Conservation (phyloP, 345 rosid genomes). For the Rhizophora apiculata region DNA sequence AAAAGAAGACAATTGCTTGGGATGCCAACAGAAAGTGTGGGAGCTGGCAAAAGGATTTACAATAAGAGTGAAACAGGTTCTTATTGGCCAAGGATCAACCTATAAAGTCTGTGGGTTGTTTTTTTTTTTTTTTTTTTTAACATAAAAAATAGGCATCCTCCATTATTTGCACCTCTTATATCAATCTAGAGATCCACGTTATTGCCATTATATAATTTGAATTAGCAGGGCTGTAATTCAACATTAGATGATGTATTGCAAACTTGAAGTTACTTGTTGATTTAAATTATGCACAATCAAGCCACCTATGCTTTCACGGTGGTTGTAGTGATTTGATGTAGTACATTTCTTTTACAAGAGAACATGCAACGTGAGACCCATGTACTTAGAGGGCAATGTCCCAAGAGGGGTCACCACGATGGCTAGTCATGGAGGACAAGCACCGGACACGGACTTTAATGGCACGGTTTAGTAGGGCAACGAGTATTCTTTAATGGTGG, state of each 20-base stretch:
- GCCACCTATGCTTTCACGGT: background rate
- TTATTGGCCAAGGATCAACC: background rate
- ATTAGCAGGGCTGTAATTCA: no score
- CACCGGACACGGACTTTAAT: constrained; percentile 10
- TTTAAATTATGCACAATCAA: no score
- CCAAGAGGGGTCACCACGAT: background rate
- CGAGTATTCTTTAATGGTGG: background rate
- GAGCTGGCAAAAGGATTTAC: no score
- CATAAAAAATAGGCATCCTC: no score
- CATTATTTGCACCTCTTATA: no score
- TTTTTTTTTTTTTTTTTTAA: background rate
- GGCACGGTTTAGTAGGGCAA: constrained; percentile 5
- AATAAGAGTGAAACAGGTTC: no score
- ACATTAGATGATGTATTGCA: no score
- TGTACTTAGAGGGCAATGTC: background rate
- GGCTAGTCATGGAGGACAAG: background rate
- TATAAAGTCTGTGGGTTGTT: background rate
- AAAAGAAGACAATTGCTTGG: background rate
- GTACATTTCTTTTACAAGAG: background rate
- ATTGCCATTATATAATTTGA: no score
- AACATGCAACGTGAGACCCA: background rate
- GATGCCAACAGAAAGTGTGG: background rate
- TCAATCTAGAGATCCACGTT: no score
- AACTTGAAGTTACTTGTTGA: no score
- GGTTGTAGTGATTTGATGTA: constrained; percentile 5